Evolutionary conservation across 176 grass and related monocot species (phyloP).

Genomic region (Hsuehochloa calcarea): DNA sequence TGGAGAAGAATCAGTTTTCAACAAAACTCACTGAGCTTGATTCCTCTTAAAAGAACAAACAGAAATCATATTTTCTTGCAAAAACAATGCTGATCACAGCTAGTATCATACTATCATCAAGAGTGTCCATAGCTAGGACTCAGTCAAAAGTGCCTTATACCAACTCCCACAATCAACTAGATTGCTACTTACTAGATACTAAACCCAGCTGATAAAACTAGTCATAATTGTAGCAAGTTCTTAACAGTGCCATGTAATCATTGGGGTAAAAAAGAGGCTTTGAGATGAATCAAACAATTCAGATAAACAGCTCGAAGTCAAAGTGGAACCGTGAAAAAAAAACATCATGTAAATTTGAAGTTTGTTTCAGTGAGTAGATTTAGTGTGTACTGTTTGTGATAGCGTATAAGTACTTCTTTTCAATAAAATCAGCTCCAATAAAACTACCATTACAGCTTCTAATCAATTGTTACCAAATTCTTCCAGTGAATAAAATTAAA

Average conservation of each 20-base stretch:
- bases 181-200: not conserved
- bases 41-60: not conserved
- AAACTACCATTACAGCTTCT: not conserved
- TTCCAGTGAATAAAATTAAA: not conserved
- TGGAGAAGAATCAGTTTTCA: not conserved
- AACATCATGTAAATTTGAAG: not conserved
- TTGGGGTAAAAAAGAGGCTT: not conserved
- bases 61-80: not conserved
- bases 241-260: not conserved
- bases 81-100: not conserved
- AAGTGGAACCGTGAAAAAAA: not conserved
- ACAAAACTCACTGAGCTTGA: not conserved
- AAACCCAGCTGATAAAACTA: not conserved
- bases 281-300: not conserved
- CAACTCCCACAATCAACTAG: not conserved
- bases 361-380: not conserved
- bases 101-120: not conserved
- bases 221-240: not conserved
- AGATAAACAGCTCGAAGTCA: not conserved
- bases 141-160: not conserved
- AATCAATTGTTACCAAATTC: not conserved
- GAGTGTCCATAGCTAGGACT: not conserved
- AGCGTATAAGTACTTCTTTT: not conserved
- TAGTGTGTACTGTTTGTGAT: not conserved
- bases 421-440: not conserved